Evolutionary conservation across 805 yeast genomes (phyloP).

Genomic region (Yamadazyma ubonensis): DNA sequence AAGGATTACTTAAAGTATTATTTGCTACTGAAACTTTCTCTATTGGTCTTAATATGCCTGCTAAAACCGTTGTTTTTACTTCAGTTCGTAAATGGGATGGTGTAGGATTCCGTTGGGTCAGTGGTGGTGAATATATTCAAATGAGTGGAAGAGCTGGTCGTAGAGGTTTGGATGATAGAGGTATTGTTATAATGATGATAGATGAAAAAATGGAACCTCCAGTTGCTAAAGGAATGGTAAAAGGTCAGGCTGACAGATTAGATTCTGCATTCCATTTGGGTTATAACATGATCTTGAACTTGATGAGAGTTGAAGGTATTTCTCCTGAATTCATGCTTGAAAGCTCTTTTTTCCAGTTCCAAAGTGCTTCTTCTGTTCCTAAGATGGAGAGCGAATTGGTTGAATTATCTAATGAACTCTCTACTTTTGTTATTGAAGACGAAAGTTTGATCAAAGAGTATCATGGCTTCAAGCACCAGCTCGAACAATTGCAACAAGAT

Average conservation of each 20-base stretch:
- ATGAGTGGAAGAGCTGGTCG: constrained; percentile 99
- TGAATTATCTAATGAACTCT: constrained; percentile 51
- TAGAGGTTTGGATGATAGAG: constrained; percentile 93
- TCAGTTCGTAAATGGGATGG: constrained; percentile 99
- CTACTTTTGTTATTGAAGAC: constrained; percentile 62
- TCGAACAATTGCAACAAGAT: constrained; percentile 70
- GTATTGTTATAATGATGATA: constrained; percentile 98
- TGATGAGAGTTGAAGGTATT: constrained; percentile 96
- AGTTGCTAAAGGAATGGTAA: constrained; percentile 98
- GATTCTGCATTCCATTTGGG: constrained; percentile 98
- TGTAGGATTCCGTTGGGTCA: constrained; percentile 95
- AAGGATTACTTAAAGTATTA: constrained; percentile 88
- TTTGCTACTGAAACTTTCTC: constrained; percentile 99
- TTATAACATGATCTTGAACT: constrained; percentile 92
- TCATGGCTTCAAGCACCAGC: constrained; percentile 74
- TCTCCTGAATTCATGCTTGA: constrained; percentile 98
- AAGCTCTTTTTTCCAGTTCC: constrained; percentile 92
- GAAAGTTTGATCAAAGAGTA: constrained; percentile 75
- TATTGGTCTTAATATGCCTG: constrained; percentile 98
- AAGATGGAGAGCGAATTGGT: constrained; percentile 64
- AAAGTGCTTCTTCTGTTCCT: constrained; percentile 89
- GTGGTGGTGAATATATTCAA: constrained; percentile 99
- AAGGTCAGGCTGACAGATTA: constrained; percentile 96
- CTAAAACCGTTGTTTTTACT: constrained; percentile 97
- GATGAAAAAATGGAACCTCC: constrained; percentile 99